phyloP scores from a whole-genome alignment of 768 basidiomycete species.

The Auriscalpium orientale region DNA sequence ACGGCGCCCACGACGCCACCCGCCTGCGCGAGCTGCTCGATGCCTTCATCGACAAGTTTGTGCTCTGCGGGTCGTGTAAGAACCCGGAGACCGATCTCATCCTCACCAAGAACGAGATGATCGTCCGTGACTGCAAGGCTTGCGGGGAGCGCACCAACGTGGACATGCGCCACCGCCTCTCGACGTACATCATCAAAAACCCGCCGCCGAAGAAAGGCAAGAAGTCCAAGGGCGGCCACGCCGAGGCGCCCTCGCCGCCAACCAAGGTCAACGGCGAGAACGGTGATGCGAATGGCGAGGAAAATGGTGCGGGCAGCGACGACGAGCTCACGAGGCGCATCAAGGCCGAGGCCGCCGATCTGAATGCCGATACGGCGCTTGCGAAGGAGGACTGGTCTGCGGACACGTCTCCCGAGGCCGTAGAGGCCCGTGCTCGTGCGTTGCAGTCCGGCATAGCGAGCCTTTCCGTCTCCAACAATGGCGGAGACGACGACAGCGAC shows the following conservation, averaged over 20 bases:
- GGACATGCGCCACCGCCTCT: slow-evolving; percentile 96
- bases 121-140: slow-evolving; percentile 96
- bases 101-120: slow-evolving; percentile 83
- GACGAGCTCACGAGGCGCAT: slow-evolving; percentile 88
- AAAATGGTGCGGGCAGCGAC: slow-evolving; percentile 50
- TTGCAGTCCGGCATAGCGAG: slow-evolving; percentile 54
- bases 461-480: slow-evolving; percentile 38
- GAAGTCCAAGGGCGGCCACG: slow-evolving; percentile 46
- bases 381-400: slow-evolving; percentile 81
- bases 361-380: slow-evolving; percentile 54
- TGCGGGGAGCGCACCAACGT: slow-evolving; percentile 88
- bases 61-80: slow-evolving; percentile 95
- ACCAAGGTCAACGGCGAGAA: slow-evolving; percentile 29
- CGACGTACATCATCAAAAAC: slow-evolving; percentile 95
- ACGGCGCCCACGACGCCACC: slow-evolving; percentile 88
- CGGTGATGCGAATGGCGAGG: slow-evolving; percentile 35
- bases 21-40: slow-evolving; percentile 95
- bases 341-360: slow-evolving; percentile 78
- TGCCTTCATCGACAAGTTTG: slow-evolving; percentile 96
- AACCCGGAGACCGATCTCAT: slow-evolving; percentile 97
- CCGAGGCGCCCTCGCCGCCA: slow-evolving; percentile 36
- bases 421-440: slow-evolving; percentile 71
- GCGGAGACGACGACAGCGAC: slow-evolving; percentile 84
- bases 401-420: slow-evolving; percentile 87
- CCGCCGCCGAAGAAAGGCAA: slow-evolving; percentile 87